Evolutionary conservation across 108 stramenopile species (phyloP), one percentile per base, ranked within the genome.

Genomic region (Skeletonema costatum): DNA sequence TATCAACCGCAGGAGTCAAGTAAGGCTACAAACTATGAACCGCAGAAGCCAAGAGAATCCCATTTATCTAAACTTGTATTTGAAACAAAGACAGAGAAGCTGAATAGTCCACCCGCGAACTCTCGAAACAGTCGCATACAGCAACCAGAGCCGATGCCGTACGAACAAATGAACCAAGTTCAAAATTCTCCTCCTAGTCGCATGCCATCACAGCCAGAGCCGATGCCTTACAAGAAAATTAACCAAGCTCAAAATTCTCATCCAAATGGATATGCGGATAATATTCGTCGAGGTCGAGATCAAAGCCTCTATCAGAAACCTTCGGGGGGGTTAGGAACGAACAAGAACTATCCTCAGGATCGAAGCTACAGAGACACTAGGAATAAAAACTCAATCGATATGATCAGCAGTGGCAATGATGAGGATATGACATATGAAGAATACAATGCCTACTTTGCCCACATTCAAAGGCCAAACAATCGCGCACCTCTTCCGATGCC

Each of bases 291-390:
- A 21, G 50, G n/a, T 2, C 50, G 19, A 21, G 50, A 51, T 25
- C 53, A 56, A 25, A 25, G 7, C 19, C 5, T 10, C 2, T n/a
- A 56, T 56, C 48, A 50, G 17, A 50, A 50, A 5, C 3, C 48
- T 50, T 56, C 53, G 10, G 25, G 25, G 25, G 53, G 53, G 9
- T 56, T 56, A 9, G 53, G 53, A 25, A 25, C 9, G 4, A 56
- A 56, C 53, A 56, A 56, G 53, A 56, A 56, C 53, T 56, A 56
- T 25, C 53, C 53, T 25, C 25, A 56, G 53, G 53, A 56, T 56
- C 53, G 53, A 25, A 56, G 53, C n/a, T 56, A 56, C 25, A 56
- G 53, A 56, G 53, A 56, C 25, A 56, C 53, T 29, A 56, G 25
- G 25, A 25, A 25, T 8, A 56, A 56, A 56, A 56, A 56, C 53